Conservation (phyloP, 345 rosid species). For the Arabidopsis thaliana region TAIR10.1 NC_003070.9:5040501-5041000, state of each 20-base stretch:
- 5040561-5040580: background rate
- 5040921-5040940: constrained; percentile 57
- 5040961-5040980: constrained; percentile 60
- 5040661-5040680: background rate
- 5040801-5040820: constrained; percentile 24
- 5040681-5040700: background rate
- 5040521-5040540: background rate
- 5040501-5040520: constrained; percentile 7
- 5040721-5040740: constrained; percentile 7
- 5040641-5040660: background rate
- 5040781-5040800: background rate
- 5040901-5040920: constrained; percentile 66
- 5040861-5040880: constrained; percentile 66
- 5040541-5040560: background rate
- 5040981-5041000: constrained; percentile 59
- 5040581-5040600: background rate
- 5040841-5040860: background rate
- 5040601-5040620: background rate
- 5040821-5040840: background rate
- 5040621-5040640: background rate
- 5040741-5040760: background rate
- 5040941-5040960: constrained; percentile 60
- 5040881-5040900: constrained; percentile 62
- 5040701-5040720: constrained; percentile 14
- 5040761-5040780: constrained; percentile 20